Evolutionary conservation across 352 stramenopile genomes (phyloP).

Genomic region (Pythium phragmiticola): DNA sequence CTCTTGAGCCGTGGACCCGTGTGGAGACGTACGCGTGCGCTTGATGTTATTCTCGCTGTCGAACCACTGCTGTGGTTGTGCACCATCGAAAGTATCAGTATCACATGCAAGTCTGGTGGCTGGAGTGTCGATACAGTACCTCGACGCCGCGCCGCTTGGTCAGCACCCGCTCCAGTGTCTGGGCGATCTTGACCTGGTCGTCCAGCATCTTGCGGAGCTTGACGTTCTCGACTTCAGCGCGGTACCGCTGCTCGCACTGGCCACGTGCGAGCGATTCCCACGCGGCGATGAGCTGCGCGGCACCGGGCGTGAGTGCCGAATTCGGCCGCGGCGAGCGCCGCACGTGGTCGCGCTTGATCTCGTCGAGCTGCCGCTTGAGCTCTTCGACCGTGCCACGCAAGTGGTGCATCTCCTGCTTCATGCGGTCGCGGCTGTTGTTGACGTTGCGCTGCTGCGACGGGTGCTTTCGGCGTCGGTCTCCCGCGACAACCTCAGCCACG

Average conservation of each 20-base stretch:
- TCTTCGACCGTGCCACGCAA: slow-evolving; percentile 38
- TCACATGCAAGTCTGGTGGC: not conserved
- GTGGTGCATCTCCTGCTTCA: slow-evolving; percentile 36
- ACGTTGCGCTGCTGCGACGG: slow-evolving; percentile 6
- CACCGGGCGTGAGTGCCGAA: not conserved
- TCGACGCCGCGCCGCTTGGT: slow-evolving; percentile 16
- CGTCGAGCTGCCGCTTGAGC: slow-evolving; percentile 32
- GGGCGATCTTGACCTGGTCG: slow-evolving; percentile 55
- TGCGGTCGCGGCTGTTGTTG: slow-evolving; percentile 19
- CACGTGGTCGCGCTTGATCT: slow-evolving; percentile 20
- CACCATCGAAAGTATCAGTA: not conserved
- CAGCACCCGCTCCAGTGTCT: slow-evolving; percentile 22
- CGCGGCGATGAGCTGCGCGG: slow-evolving; percentile 40
- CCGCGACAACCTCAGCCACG: not conserved
- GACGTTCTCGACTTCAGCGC: slow-evolving; percentile 59
- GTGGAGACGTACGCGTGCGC: not conserved
- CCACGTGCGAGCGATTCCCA: slow-evolving; percentile 24
- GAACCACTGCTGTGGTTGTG: not conserved
- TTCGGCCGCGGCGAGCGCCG: slow-evolving; percentile 3
- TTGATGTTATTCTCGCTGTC: not conserved
- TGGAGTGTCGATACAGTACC: not conserved
- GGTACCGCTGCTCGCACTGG: slow-evolving; percentile 27
- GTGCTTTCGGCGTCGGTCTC: not conserved
- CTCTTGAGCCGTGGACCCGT: not conserved
- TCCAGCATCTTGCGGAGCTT: slow-evolving; percentile 57